Percentiles rank a stretch among this genome's conserved stretches.
phyloP scores from a whole-genome alignment of 495 filamentous ascomycete genomes.

The Penicillium atrosanguineum region DNA sequence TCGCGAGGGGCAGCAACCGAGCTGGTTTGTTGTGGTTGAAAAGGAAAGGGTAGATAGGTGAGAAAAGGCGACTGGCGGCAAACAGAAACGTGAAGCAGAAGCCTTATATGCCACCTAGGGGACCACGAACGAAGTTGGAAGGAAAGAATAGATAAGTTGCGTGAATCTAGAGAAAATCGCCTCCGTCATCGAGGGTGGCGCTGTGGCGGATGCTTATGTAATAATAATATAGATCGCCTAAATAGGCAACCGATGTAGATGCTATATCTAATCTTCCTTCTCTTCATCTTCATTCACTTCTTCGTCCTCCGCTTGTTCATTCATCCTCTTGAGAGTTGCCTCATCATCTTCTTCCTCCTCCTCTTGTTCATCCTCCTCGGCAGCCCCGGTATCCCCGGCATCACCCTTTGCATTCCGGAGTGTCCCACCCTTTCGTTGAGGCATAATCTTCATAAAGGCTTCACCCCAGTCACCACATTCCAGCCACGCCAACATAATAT shows the following conservation, averaged over 20 bases:
- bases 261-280: constrained; percentile 1
- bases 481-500: constrained; percentile 94
- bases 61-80: not conserved
- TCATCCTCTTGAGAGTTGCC: constrained; percentile 1
- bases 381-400: constrained; percentile 22
- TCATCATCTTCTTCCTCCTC: constrained; percentile 32
- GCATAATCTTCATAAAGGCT: constrained; percentile 83
- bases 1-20: constrained; percentile 35
- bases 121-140: constrained; percentile 13
- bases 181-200: constrained; percentile 32
- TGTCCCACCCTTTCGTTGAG: constrained; percentile 75
- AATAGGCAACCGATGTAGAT: constrained; percentile 1
- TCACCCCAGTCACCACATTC: constrained; percentile 84
- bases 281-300: constrained; percentile 3
- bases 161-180: constrained; percentile 24
- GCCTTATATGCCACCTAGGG: constrained; percentile 3
- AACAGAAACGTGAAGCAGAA: constrained; percentile 1
- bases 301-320: constrained; percentile 4
- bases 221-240: not conserved
- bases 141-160: constrained; percentile 5
- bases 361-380: constrained; percentile 22
- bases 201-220: constrained; percentile 6
- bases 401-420: constrained; percentile 35
- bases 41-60: constrained; percentile 4
- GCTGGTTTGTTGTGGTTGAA: constrained; percentile 19